phyloP scores from a whole-genome alignment of 306 rosid genomes.

The Dalbergia oliveri region DNA sequence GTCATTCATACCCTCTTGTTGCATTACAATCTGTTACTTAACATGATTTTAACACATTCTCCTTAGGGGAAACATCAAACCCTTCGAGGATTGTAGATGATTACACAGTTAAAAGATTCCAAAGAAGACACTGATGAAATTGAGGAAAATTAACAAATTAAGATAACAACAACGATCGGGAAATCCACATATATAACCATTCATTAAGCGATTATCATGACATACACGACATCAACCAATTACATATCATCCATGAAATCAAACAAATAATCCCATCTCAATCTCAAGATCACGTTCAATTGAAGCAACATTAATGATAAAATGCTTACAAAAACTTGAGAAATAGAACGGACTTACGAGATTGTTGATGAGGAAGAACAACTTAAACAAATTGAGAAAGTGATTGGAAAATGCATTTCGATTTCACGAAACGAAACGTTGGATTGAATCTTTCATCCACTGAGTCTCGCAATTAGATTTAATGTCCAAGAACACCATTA shows the following conservation, averaged over 20 bases:
- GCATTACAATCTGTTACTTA: no score
- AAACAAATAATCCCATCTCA: slow-evolving; percentile 29
- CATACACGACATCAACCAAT: neutral
- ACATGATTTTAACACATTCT: neutral
- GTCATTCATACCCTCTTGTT: no score
- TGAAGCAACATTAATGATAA: slow-evolving; percentile 20
- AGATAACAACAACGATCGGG: slow-evolving; percentile 17
- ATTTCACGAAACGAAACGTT: slow-evolving; percentile 29
- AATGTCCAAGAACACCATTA: slow-evolving; percentile 31
- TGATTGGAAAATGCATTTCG: slow-evolving; percentile 10
- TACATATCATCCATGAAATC: slow-evolving; percentile 21
- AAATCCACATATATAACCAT: neutral
- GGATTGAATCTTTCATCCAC: slow-evolving; percentile 26
- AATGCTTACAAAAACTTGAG: neutral
- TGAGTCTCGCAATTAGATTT: slow-evolving; percentile 42
- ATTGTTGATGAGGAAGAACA: slow-evolving; percentile 35
- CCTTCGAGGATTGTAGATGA: slow-evolving; percentile 13
- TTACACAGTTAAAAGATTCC: slow-evolving; percentile 30
- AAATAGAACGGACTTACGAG: slow-evolving; percentile 37
- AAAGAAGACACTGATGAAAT: neutral
- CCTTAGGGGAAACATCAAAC: slow-evolving; percentile 20
- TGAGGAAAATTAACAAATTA: neutral
- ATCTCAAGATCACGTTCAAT: neutral
- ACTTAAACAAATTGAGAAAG: slow-evolving; percentile 29
- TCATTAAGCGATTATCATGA: neutral